These are phyloP conservation scores for Eutrema yunnanense DNA, from an alignment of 345 rosid genomes.

Conservation along the genomic window DNA sequence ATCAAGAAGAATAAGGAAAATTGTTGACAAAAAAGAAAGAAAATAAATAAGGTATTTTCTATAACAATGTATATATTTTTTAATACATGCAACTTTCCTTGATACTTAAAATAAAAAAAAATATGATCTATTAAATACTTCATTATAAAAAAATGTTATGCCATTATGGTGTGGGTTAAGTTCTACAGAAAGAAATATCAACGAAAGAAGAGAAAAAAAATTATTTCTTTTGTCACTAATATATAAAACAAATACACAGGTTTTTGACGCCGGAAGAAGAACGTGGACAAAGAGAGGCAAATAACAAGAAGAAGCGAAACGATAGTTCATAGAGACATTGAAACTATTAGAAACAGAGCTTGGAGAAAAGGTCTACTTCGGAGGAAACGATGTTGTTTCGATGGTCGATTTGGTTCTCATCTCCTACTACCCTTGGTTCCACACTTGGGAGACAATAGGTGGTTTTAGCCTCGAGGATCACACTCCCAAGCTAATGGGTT, in stretches of 20 bases:
- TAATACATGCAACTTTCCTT: too few species aligned
- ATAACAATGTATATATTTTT: too few species aligned
- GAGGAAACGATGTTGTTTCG: conserved; percentile 26
- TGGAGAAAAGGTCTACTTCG: conserved; percentile 28
- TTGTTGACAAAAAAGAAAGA: too few species aligned
- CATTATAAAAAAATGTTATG: background rate
- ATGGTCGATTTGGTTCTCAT: conserved; percentile 28
- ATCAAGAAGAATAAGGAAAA: too few species aligned
- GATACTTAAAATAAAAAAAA: too few species aligned
- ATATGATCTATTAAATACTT: background rate
- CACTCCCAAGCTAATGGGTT: conserved; percentile 24
- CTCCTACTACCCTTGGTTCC: conserved; percentile 35
- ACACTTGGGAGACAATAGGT: conserved; percentile 25
- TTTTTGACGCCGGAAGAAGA: conserved; percentile 29
- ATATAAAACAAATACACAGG: background rate
- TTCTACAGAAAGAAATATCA: background rate
- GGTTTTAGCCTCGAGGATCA: conserved; percentile 21
- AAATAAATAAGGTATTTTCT: too few species aligned
- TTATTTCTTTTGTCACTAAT: background rate
- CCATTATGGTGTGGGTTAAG: background rate
- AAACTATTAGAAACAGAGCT: conserved; percentile 27
- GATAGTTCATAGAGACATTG: conserved; percentile 19
- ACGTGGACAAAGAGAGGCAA: conserved; percentile 32
- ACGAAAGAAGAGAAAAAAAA: background rate
- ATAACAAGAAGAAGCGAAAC: conserved; percentile 32